Base-by-base conservation (phyloP, 257 asterid genomes). In the Solanum chilense region DNA sequence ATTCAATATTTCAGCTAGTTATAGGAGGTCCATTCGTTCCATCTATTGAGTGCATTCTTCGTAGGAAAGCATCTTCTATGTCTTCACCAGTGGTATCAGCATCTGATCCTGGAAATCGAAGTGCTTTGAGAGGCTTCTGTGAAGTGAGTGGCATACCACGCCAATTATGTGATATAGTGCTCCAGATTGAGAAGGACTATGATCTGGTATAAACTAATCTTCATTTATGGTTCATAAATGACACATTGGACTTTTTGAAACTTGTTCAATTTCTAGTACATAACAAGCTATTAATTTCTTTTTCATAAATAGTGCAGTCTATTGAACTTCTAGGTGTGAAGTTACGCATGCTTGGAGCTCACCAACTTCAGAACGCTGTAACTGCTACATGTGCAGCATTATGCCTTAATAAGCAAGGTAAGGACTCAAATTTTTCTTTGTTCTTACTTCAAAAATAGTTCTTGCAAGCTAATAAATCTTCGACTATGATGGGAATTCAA, bases 1-100 rank as follows among this genome's bases (percentile, higher is more conserved):
- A 70, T 86, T 76, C 78, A 90, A 86, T 86, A 47, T 86, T 88
- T 86, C 95, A 97, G 99, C 87, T 97, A 88, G 93, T 95, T 91
- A 88, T 97, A 91, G 99, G 99, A 52, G 99, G 99, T 82, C 98
- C 99, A 5, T 95, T 97, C 88, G 91, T 91, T 91, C 98, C 97
- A 64, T 98, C 91, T 83, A 93, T 95, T 70, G 99, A 97, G 94
- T 87, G 77, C 76, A 94, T 95, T 83, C 90, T 97, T 90, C 95
- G 94, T 89, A 94, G 93, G 60, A 97, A 91, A 90, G 99, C 99
- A 71, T 85, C 85, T 71, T 89, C 92, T 31, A 87, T 92, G 93
- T 66, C 90, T 90, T 94, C 99, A 58, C 99, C 96, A 58, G 96
- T 95, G 60, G 91, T 97, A 87, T 95, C 96, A 37, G 96, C 94